A percentile compares a stretch with the other conserved stretches of the same genome.
Conservation (phyloP, 2,329 filamentous ascomycete genomes). For the Scedosporium aurantiacum region DNA sequence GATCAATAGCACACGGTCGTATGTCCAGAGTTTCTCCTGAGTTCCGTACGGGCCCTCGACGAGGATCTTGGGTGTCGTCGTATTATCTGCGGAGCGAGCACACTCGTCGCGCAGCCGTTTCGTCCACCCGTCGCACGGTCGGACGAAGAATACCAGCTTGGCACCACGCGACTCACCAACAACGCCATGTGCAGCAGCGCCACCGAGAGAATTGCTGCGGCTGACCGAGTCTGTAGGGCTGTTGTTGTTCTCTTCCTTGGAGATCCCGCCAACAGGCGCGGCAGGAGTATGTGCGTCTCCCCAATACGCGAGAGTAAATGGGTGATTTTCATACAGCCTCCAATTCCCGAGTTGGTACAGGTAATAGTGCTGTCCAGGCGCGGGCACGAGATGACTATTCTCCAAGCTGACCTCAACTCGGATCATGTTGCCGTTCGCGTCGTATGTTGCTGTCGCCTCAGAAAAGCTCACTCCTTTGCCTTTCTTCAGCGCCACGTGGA, state of each 20-base stretch:
- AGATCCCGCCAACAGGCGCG: background rate
- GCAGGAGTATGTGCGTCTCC: background rate
- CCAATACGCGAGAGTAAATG: conserved; percentile 30
- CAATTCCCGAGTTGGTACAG: conserved; percentile 28
- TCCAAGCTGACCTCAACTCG: no score
- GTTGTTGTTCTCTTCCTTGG: background rate
- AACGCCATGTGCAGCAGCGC: background rate
- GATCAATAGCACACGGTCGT: background rate
- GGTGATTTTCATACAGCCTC: conserved; percentile 36
- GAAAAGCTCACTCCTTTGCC: no score
- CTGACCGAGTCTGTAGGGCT: background rate
- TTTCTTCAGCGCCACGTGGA: no score
- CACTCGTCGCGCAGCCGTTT: conserved; percentile 20
- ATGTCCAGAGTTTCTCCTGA: background rate
- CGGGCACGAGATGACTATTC: no score
- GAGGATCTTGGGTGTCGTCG: background rate
- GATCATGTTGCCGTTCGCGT: no score
- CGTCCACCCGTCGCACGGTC: conserved; percentile 34
- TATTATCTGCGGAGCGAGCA: background rate
- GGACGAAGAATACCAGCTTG: conserved; percentile 28
- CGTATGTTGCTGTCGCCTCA: no score
- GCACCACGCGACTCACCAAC: background rate
- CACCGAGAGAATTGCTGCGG: background rate
- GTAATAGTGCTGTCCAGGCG: conserved; percentile 18
- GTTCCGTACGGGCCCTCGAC: background rate